Percentiles rank a stretch among this genome's conserved stretches.
Evolutionary conservation across 495 filamentous ascomycete species (phyloP).

Genomic region (Penicillium longicatenatum): DNA sequence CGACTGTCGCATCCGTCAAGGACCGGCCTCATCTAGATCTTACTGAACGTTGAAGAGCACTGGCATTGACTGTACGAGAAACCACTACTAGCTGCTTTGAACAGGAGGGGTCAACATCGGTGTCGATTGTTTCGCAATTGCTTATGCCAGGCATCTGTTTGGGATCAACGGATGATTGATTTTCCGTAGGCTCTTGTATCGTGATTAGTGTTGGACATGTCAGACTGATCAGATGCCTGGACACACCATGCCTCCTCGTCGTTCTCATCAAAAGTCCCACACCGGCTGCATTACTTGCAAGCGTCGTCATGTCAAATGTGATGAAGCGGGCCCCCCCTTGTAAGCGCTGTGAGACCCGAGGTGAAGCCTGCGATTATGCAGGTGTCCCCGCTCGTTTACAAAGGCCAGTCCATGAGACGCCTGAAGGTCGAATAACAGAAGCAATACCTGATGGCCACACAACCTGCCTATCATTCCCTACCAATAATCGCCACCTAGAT

Average conservation of each 20-base stretch:
- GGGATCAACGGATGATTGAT: too few relatives aligned
- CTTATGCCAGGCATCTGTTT: too few relatives aligned
- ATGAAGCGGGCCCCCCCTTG: conserved; percentile 8
- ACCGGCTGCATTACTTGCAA: conserved; percentile 10
- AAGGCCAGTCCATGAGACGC: background rate
- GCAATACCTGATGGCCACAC: background rate
- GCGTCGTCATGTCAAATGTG: conserved; percentile 8
- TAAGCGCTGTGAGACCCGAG: conserved; percentile 4
- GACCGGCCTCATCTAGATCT: too few relatives aligned
- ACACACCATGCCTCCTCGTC: conserved; percentile 4
- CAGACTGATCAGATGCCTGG: too few relatives aligned
- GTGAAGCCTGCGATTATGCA: conserved; percentile 2
- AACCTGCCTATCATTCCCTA: background rate
- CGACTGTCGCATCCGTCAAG: too few relatives aligned
- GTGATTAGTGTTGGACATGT: too few relatives aligned
- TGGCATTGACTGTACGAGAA: too few relatives aligned
- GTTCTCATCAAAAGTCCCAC: conserved; percentile 10
- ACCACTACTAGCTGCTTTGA: too few relatives aligned
- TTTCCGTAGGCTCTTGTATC: too few relatives aligned
- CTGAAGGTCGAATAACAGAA: background rate
- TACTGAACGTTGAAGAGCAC: too few relatives aligned
- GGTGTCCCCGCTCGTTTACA: background rate
- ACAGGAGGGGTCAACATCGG: too few relatives aligned
- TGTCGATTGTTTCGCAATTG: too few relatives aligned
- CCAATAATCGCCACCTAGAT: conserved; percentile 1